Evolutionary conservation across 1,284 basidiomycete species (phyloP).

Genomic region (Boletellus deceptivus): DNA sequence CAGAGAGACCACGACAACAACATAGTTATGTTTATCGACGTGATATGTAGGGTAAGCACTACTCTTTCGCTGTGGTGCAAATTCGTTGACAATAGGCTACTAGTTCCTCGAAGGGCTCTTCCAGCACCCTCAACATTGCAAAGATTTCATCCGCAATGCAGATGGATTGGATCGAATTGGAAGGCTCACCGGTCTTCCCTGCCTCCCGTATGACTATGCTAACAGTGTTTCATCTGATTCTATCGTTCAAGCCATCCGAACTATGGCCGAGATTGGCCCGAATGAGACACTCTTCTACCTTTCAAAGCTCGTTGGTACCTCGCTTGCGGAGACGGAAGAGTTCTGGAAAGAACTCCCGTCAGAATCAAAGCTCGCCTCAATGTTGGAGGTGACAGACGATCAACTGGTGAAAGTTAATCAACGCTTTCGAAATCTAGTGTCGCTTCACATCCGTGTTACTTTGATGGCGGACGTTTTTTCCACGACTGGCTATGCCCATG

Average conservation of each 20-base stretch:
- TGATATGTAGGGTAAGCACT: conserved; percentile 62
- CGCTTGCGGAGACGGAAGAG: conserved; percentile 66
- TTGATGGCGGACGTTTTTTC: conserved; percentile 88
- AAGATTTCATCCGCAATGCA: conserved; percentile 80
- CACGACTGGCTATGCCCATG: conserved; percentile 83
- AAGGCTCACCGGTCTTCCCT: conserved; percentile 78
- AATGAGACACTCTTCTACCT: conserved; percentile 75
- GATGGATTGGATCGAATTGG: conserved; percentile 80
- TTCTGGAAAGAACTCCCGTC: conserved; percentile 65
- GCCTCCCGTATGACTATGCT: conserved; percentile 88
- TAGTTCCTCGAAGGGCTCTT: conserved; percentile 94
- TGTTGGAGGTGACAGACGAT: conserved; percentile 53
- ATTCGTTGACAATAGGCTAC: conserved; percentile 8
- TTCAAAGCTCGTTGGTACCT: conserved; percentile 67
- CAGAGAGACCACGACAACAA: conserved; percentile 66
- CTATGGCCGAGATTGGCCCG: conserved; percentile 85
- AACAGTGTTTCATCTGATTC: conserved; percentile 81
- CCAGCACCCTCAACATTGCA: conserved; percentile 86
- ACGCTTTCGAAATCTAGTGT: conserved; percentile 75
- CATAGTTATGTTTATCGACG: conserved; percentile 74
- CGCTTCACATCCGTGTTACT: conserved; percentile 77
- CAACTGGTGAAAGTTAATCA: conserved; percentile 56
- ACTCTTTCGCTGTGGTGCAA: neutral
- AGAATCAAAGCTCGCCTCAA: conserved; percentile 58
- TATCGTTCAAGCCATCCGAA: conserved; percentile 84